Evolutionary conservation across 768 basidiomycete genomes (phyloP).

Genomic region (Psilocybe cubensis): DNA sequence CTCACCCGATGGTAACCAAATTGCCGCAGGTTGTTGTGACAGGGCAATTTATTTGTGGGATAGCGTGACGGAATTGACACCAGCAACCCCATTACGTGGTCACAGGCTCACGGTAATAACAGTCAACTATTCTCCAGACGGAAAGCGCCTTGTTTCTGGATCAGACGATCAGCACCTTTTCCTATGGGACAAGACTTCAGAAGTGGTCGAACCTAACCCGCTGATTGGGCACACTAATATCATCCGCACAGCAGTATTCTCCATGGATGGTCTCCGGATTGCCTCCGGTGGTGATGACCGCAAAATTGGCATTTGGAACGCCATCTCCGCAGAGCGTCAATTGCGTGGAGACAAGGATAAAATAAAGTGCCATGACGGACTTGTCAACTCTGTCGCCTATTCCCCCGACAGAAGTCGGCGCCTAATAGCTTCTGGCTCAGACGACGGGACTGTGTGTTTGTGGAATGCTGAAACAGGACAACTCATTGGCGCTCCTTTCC

Average conservation of each 20-base stretch:
- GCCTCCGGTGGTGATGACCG: constrained; percentile 1
- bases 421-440: not conserved
- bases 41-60: not conserved
- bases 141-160: not conserved
- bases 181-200: not conserved
- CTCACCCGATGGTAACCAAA: not conserved
- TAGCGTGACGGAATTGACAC: not conserved
- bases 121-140: constrained; percentile 6
- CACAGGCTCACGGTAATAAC: not conserved
- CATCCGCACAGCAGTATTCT: not conserved
- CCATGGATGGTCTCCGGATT: too few species aligned
- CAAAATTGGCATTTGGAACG: too few species aligned
- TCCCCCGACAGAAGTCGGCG: not conserved
- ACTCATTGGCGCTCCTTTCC: not conserved
- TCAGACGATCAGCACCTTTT: not conserved
- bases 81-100: not conserved
- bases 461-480: constrained; percentile 5
- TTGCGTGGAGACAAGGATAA: too few species aligned
- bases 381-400: not conserved
- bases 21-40: not conserved
- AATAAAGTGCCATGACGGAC: too few species aligned
- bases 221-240: not conserved
- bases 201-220: not conserved
- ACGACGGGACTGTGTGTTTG: not conserved
- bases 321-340: too few species aligned